These are phyloP conservation scores for Chalaropsis thielavioides DNA, from an alignment of 2,329 filamentous ascomycete genomes.

Conservation along the genomic window DNA sequence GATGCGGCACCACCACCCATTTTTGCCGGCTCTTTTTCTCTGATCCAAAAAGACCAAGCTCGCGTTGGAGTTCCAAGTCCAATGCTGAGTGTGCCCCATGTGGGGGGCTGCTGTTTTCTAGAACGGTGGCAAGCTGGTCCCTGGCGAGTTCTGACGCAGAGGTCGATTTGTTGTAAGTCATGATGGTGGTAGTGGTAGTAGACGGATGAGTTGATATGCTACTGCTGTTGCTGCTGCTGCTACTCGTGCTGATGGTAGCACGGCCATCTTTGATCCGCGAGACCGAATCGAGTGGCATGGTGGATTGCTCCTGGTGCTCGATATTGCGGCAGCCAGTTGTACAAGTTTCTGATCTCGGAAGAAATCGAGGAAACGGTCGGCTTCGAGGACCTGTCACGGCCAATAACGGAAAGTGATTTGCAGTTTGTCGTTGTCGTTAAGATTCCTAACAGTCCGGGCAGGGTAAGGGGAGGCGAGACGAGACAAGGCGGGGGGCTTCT, in stretches of 20 bases:
- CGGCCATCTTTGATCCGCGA: background rate
- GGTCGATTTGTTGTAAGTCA: background rate
- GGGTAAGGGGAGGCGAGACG: background rate
- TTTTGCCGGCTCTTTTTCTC: background rate
- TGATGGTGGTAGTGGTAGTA: background rate
- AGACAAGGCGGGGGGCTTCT: background rate
- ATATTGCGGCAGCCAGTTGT: background rate
- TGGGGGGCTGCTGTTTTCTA: background rate
- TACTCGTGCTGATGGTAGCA: background rate
- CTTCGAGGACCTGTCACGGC: background rate
- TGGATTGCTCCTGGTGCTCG: background rate
- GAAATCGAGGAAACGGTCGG: background rate
- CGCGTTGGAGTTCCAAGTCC: background rate
- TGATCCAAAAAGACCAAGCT: background rate
- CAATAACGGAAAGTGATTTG: constrained; percentile 5
- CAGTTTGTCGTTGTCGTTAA: background rate
- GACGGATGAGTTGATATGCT: background rate
- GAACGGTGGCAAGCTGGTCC: background rate
- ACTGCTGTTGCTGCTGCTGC: background rate
- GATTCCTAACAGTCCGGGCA: background rate
- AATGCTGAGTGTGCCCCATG: background rate
- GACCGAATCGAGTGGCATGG: background rate
- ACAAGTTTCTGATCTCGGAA: background rate
- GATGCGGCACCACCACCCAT: background rate
- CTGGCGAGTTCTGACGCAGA: background rate